These are phyloP conservation scores for Hymenotorrendiella dingleyae DNA, from an alignment of 2,329 filamentous ascomycete species.

Conservation along the genomic window DNA sequence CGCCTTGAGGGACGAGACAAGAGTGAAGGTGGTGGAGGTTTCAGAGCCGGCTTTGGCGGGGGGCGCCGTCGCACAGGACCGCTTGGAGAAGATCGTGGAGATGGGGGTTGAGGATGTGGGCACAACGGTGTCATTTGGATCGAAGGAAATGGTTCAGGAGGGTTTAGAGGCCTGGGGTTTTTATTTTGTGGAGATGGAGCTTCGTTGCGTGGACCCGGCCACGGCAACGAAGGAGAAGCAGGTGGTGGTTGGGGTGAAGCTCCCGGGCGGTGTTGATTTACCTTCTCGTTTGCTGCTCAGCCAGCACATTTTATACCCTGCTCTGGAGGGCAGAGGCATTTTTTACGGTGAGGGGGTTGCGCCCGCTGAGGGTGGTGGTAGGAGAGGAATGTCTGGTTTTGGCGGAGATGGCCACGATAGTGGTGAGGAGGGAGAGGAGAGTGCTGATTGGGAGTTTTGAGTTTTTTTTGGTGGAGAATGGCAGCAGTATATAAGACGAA, in stretches of 20 bases:
- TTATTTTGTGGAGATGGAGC: neutral
- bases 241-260: neutral
- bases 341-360: neutral
- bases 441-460: no score
- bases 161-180: neutral
- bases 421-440: no score
- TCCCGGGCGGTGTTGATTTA: neutral
- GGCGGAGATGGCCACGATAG: neutral
- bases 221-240: neutral
- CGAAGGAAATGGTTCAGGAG: neutral
- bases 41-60: neutral
- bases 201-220: neutral
- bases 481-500: no score
- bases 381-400: neutral
- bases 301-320: no score
- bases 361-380: neutral
- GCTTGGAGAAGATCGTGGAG: neutral
- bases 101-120: no score
- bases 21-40: no score
- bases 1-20: no score
- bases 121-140: neutral
- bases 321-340: neutral
- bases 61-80: neutral
- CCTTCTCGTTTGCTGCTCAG: neutral
- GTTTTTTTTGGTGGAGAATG: no score